Evolutionary conservation across 331 rosid species (phyloP).

Genomic region (Saraca asoca): DNA sequence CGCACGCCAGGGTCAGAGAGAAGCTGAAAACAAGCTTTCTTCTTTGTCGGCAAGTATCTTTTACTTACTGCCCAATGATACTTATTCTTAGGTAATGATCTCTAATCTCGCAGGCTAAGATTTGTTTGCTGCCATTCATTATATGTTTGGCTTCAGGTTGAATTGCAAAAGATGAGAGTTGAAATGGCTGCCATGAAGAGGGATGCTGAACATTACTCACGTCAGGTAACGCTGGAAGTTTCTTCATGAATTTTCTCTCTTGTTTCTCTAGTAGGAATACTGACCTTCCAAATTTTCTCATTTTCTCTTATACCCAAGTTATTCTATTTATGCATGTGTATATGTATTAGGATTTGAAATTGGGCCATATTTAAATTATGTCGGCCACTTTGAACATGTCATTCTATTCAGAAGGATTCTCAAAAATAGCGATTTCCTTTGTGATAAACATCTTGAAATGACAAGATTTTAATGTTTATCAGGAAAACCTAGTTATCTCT

Average conservation of each 20-base stretch:
- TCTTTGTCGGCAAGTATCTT: constrained; percentile 63
- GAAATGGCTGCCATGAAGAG: constrained; percentile 99
- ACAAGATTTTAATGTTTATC: no score
- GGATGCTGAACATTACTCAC: constrained; percentile 98
- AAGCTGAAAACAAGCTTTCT: constrained; percentile 93
- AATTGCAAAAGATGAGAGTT: constrained; percentile 89
- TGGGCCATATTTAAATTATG: no score
- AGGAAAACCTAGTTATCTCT: no score
- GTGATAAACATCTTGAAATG: no score
- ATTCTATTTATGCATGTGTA: no score
- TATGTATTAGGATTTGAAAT: no score
- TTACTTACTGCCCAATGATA: constrained; percentile 22
- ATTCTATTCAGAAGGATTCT: no score
- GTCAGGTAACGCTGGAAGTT: constrained; percentile 65
- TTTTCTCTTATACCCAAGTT: no score
- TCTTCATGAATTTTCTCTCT: not conserved
- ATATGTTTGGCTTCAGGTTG: constrained; percentile 59
- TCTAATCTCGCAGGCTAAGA: constrained; percentile 23
- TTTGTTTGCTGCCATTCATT: constrained; percentile 30
- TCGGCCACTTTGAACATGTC: no score
- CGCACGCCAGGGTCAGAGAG: constrained; percentile 94
- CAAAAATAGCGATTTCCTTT: no score
- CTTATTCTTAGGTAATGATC: constrained; percentile 24
- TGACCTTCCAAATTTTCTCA: no score
- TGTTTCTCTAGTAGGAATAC: not conserved